Evolutionary conservation across 2,329 filamentous ascomycete genomes (phyloP).

Genomic region (Fusarium sp.): DNA sequence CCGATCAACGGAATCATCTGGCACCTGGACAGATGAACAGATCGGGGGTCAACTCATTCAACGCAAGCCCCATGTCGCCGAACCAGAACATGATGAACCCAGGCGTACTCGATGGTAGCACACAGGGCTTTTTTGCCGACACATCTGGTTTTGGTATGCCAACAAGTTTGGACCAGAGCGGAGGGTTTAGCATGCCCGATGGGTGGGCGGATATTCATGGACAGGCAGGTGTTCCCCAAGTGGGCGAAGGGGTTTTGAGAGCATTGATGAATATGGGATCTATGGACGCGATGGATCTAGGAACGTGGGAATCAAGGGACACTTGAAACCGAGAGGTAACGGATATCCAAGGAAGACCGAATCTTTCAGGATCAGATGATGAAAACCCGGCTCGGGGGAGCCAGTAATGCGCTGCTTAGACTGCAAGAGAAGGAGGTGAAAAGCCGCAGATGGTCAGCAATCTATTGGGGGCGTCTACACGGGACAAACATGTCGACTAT

Average conservation of each 20-base stretch:
- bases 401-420: background rate
- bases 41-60: constrained; percentile 60
- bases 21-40: constrained; percentile 49
- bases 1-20: constrained; percentile 47
- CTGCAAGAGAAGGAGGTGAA: constrained; percentile 17
- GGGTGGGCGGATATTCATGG: constrained; percentile 58
- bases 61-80: constrained; percentile 62
- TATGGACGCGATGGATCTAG: constrained; percentile 70
- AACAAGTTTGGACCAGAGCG: constrained; percentile 40
- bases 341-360: background rate
- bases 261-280: constrained; percentile 68
- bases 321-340: constrained; percentile 38
- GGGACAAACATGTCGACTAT: constrained; percentile 27
- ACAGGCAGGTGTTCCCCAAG: constrained; percentile 63
- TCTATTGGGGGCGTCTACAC: constrained; percentile 29
- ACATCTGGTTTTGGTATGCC: constrained; percentile 52
- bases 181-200: constrained; percentile 55
- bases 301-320: constrained; percentile 57
- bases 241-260: constrained; percentile 67
- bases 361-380: background rate
- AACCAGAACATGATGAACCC: constrained; percentile 55
- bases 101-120: constrained; percentile 51
- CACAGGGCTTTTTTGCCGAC: constrained; percentile 55
- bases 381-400: background rate
- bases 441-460: constrained; percentile 7